Conservation (phyloP, 2,329 filamentous ascomycete genomes). For the Alternaria arborescens region DNA sequence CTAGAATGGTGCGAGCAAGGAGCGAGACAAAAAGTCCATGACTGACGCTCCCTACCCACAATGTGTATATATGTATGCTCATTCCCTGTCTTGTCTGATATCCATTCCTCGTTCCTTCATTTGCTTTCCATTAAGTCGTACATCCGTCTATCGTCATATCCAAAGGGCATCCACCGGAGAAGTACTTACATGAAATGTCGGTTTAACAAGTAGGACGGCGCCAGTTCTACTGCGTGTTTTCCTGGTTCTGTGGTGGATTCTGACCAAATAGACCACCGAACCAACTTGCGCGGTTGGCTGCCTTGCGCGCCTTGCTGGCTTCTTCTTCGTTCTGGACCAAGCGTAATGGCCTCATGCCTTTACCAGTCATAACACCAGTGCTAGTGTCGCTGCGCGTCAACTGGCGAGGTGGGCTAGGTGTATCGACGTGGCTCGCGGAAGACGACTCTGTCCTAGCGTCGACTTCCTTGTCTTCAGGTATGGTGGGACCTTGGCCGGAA, state of each 20-base stretch:
- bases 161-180: slow-evolving; percentile 7
- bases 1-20: slow-evolving; percentile 6
- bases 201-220: neutral
- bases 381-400: slow-evolving; percentile 59
- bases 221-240: slow-evolving; percentile 21
- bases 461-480: slow-evolving; percentile 45
- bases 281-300: slow-evolving; percentile 58
- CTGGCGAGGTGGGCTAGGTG: slow-evolving; percentile 61
- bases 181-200: slow-evolving; percentile 13
- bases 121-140: slow-evolving; percentile 16
- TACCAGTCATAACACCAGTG: slow-evolving; percentile 58
- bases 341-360: slow-evolving; percentile 83
- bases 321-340: slow-evolving; percentile 76
- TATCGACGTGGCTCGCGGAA: slow-evolving; percentile 44
- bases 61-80: slow-evolving; percentile 7
- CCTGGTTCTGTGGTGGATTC: slow-evolving; percentile 37
- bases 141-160: slow-evolving; percentile 13
- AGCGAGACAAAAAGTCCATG: neutral
- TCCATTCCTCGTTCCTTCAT: neutral
- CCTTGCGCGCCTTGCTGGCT: slow-evolving; percentile 51
- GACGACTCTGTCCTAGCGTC: slow-evolving; percentile 35
- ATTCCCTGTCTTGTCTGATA: neutral
- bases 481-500: slow-evolving; percentile 44
- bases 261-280: slow-evolving; percentile 56
- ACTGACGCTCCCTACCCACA: neutral